These are phyloP conservation scores for Wickerhamomyces canadensis DNA, from an alignment of 805 yeast species.

Conservation along the genomic window DNA sequence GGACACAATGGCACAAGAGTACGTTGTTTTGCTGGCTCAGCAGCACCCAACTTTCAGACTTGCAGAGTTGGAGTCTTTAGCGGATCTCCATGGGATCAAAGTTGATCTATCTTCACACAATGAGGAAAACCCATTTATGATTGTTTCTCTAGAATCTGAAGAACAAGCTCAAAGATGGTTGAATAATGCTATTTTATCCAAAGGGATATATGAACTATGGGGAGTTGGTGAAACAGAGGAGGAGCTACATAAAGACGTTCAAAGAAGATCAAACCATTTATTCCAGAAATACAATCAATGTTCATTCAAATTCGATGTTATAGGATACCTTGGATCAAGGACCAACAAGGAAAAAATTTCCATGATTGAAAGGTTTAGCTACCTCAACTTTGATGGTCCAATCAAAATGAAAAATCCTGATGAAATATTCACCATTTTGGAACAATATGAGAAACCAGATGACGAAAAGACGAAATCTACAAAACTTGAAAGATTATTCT, in stretches of 20 bases:
- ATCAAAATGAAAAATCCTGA: conserved; percentile 77
- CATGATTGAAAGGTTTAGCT: conserved; percentile 67
- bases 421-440: conserved; percentile 63
- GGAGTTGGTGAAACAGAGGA: conserved; percentile 58
- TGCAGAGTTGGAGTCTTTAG: conserved; percentile 83
- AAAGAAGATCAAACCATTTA: conserved; percentile 22
- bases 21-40: conserved; percentile 81
- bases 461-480: conserved; percentile 33
- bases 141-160: conserved; percentile 61
- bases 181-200: conserved; percentile 60
- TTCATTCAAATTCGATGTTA: conserved; percentile 77
- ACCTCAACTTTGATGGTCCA: conserved; percentile 68
- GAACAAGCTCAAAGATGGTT: conserved; percentile 61
- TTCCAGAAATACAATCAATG: conserved; percentile 31
- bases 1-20: conserved; percentile 41
- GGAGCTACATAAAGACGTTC: conserved; percentile 47
- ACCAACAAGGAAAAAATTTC: conserved; percentile 43
- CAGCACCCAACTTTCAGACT: conserved; percentile 70
- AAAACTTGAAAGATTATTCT: conserved; percentile 53
- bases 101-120: conserved; percentile 57
- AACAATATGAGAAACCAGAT: conserved; percentile 55
- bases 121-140: conserved; percentile 62
- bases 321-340: conserved; percentile 70
- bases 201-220: conserved; percentile 82
- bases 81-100: conserved; percentile 50